These are phyloP conservation scores for Cenococcum geophilum DNA, from an alignment of 495 filamentous ascomycete species.

Conservation along the genomic window DNA sequence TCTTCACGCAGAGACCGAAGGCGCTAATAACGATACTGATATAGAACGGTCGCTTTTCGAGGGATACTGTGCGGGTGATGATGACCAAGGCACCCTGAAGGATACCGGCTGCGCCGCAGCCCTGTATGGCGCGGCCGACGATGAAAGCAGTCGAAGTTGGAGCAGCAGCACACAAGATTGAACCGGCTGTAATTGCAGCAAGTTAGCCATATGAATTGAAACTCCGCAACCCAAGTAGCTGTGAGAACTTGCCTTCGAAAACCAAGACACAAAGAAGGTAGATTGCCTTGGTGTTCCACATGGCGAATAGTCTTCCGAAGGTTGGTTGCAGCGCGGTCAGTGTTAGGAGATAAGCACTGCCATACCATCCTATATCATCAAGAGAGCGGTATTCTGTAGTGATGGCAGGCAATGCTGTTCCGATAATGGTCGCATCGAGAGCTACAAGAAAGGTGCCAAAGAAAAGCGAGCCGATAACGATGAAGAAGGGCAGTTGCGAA, in stretches of 20 bases:
- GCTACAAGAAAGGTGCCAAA: conserved; percentile 29
- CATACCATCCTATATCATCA: conserved; percentile 36
- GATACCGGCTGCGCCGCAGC: conserved; percentile 23
- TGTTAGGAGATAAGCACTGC: conserved; percentile 32
- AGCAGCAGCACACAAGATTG: conserved; percentile 42
- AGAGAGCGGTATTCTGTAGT: conserved; percentile 30
- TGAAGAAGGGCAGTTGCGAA: too few species aligned
- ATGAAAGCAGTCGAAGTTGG: conserved; percentile 43
- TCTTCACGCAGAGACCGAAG: conserved; percentile 30
- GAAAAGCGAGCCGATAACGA: too few species aligned
- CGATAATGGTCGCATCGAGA: conserved; percentile 33
- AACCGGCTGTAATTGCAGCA: conserved; percentile 36
- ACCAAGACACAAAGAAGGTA: conserved; percentile 25
- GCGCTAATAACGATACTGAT: conserved; percentile 28
- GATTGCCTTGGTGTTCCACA: conserved; percentile 27
- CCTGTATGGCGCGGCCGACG: conserved; percentile 43
- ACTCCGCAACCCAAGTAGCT: background rate
- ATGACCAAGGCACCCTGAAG: conserved; percentile 17
- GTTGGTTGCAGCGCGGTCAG: conserved; percentile 31
- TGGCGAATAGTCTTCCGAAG: conserved; percentile 33
- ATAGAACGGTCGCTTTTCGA: conserved; percentile 15
- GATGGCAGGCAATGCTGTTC: conserved; percentile 32
- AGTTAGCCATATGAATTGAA: background rate
- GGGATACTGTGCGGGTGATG: background rate
- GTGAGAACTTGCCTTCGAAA: conserved; percentile 32